Percentiles rank a stretch among this genome's conserved stretches.
Evolutionary conservation across 1,284 basidiomycete species (phyloP).

Genomic region (Sporisorium reilianum): DNA sequence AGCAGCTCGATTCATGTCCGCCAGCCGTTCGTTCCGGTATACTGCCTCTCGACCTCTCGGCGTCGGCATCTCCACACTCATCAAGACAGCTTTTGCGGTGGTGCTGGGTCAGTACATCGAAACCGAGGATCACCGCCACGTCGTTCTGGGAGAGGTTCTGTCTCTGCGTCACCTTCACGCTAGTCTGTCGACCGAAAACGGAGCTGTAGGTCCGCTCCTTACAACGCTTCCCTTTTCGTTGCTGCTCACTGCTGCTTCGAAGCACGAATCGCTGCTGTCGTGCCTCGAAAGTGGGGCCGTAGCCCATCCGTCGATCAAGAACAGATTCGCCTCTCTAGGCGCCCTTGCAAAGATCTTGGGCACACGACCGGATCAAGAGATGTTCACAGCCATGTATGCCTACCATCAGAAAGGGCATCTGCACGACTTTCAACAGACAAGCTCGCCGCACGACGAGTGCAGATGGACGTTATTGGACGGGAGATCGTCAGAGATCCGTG

Average conservation of each 20-base stretch:
- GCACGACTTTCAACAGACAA: background rate
- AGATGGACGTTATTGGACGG: background rate
- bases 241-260: background rate
- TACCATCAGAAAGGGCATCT: conserved; percentile 8
- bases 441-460: background rate
- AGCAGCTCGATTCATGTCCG: background rate
- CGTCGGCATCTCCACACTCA: conserved; percentile 7
- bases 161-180: conserved; percentile 12
- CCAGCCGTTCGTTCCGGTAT: background rate
- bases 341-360: conserved; percentile 13
- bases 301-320: conserved; percentile 7
- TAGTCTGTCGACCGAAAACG: conserved; percentile 11
- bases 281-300: background rate
- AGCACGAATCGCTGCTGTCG: background rate
- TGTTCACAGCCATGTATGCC: conserved; percentile 25
- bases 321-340: conserved; percentile 4
- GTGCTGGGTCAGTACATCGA: conserved; percentile 19
- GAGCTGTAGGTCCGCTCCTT: conserved; percentile 22
- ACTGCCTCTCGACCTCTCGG: background rate
- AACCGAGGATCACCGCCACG: conserved; percentile 7
- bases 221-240: conserved; percentile 21
- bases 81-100: conserved; percentile 22
- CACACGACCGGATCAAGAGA: conserved; percentile 9
- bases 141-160: conserved; percentile 18
- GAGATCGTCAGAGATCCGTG: conserved; percentile 8